Conservation (phyloP, 192 early-diverging fungal species). For the Backusella westeae region DNA sequence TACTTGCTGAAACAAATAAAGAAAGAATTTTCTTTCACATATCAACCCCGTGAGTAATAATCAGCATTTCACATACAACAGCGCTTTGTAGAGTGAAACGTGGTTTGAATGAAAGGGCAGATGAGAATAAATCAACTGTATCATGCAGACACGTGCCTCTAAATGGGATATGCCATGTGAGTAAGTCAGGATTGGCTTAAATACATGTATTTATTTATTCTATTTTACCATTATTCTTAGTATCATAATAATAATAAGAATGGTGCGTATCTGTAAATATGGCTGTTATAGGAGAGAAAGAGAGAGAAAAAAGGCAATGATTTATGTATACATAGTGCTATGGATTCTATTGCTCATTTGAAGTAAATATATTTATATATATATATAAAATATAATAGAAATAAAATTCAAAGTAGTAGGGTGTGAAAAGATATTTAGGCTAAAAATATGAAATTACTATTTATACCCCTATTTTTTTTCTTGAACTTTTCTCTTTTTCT, state of each 20-base stretch:
- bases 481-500: neutral
- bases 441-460: neutral
- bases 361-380: neutral
- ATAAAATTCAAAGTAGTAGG: neutral
- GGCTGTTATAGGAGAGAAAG: neutral
- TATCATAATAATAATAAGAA: neutral
- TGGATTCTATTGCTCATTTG: neutral
- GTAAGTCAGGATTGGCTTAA: neutral
- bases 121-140: neutral
- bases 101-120: neutral
- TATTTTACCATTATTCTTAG: neutral
- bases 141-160: conserved; percentile 1
- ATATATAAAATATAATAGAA: neutral
- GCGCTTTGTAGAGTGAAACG: neutral
- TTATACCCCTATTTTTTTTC: neutral
- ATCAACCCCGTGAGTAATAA: neutral
- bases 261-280: neutral
- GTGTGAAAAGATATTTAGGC: neutral
- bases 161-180: conserved; percentile 4
- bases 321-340: neutral
- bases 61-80: neutral
- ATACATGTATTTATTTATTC: neutral
- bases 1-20: neutral
- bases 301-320: neutral
- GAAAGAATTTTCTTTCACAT: neutral